Evolutionary conservation across 495 filamentous ascomycete genomes (phyloP).

Genomic region (Xylaria longipes): DNA sequence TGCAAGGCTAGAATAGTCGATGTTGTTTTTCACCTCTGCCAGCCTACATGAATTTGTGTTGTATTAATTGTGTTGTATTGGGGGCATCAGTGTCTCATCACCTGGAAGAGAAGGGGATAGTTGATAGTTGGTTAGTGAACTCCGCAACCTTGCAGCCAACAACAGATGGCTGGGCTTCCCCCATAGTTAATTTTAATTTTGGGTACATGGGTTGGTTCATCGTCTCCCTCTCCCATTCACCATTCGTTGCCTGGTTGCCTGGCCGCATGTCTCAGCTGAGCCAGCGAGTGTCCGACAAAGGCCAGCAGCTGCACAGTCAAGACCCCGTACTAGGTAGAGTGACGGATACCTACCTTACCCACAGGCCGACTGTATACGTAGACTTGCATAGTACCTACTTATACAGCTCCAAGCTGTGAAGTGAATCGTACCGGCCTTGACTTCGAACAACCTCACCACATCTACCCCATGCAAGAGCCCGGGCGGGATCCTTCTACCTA

Average conservation of each 20-base stretch:
- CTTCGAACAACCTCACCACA: not conserved
- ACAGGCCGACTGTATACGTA: no score
- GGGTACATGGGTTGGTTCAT: not conserved
- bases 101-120: not conserved
- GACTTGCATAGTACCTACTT: no score
- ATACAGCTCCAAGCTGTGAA: not conserved
- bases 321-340: not conserved
- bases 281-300: not conserved
- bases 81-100: conserved; percentile 2
- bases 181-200: no score
- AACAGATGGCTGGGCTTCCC: not conserved
- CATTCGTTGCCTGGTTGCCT: not conserved
- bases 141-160: conserved; percentile 4
- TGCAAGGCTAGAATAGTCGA: not conserved
- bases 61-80: not conserved
- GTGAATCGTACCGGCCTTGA: not conserved
- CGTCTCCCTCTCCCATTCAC: not conserved
- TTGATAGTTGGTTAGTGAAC: not conserved
- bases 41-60: not conserved
- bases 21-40: not conserved
- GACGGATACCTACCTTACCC: not conserved
- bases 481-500: not conserved
- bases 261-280: conserved; percentile 4
- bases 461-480: conserved; percentile 2
- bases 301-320: not conserved